A percentile compares a stretch with the other conserved stretches of the same genome.
phyloP scores from a whole-genome alignment of 768 basidiomycete species.

The Stropharia rugosoannulata region DNA sequence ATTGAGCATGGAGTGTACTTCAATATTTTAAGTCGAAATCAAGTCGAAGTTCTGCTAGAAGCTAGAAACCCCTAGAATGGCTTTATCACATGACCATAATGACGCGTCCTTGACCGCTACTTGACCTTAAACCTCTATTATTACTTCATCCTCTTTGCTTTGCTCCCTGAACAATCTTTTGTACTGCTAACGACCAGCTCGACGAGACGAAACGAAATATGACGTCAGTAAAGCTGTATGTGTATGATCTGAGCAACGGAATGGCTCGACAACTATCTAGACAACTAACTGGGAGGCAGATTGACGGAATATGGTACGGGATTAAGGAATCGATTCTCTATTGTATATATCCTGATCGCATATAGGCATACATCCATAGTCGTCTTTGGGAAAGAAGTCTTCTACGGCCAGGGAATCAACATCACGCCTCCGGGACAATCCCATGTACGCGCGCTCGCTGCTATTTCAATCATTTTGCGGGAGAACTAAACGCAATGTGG shows the following conservation, averaged over 20 bases:
- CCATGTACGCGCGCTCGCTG: slow-evolving; percentile 53
- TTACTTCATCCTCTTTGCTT: too few species aligned
- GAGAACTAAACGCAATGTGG: not conserved
- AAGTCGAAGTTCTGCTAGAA: too few species aligned
- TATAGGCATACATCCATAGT: slow-evolving; percentile 89
- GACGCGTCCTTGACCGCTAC: too few species aligned
- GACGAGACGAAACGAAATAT: not conserved
- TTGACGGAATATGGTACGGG: slow-evolving; percentile 88
- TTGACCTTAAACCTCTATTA: too few species aligned
- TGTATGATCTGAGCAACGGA: slow-evolving; percentile 91
- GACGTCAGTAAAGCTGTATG: slow-evolving; percentile 68
- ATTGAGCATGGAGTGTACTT: too few species aligned
- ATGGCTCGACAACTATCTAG: slow-evolving; percentile 76
- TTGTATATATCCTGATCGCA: not conserved
- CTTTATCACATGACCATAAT: too few species aligned
- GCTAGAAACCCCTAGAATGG: too few species aligned
- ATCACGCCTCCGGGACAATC: slow-evolving; percentile 75
- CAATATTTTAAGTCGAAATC: too few species aligned
- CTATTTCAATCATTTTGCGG: not conserved
- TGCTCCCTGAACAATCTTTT: too few species aligned
- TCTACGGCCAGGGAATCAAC: slow-evolving; percentile 86
- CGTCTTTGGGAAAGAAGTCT: slow-evolving; percentile 81
- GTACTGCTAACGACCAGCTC: too few species aligned
- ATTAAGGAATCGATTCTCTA: not conserved
- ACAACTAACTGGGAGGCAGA: slow-evolving; percentile 83